phyloP scores from a whole-genome alignment of 306 rosid species.

The Vigna angularis region DNA sequence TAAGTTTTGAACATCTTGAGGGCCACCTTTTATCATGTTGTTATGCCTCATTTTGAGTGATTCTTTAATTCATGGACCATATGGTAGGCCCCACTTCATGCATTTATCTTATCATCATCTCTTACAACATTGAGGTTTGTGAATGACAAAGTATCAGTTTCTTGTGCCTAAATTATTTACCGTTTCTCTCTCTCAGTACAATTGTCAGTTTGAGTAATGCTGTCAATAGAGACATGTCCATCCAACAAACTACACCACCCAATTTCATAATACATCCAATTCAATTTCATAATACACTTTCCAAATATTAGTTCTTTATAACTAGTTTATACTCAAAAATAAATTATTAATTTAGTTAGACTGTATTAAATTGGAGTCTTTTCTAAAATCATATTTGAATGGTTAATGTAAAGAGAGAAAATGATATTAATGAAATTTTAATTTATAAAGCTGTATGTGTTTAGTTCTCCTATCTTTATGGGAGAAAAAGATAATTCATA shows the following conservation, averaged over 20 bases:
- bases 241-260: neutral
- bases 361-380: too few species aligned
- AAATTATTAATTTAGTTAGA: too few species aligned
- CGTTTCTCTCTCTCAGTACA: neutral
- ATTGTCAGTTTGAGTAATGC: neutral
- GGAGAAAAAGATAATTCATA: too few species aligned
- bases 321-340: too few species aligned
- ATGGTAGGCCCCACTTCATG: conserved; percentile 49
- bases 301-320: too few species aligned
- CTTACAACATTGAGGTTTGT: neutral
- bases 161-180: conserved; percentile 24
- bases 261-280: neutral
- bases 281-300: neutral
- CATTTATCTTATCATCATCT: conserved; percentile 38
- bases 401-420: too few species aligned
- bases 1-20: conserved; percentile 28
- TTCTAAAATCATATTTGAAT: too few species aligned
- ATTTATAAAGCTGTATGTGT: too few species aligned
- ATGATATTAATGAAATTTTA: too few species aligned
- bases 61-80: conserved; percentile 35
- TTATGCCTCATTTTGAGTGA: conserved; percentile 30
- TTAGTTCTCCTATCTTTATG: too few species aligned
- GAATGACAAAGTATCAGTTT: conserved; percentile 29
- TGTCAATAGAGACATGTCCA: neutral
- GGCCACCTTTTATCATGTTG: conserved; percentile 29